Conservation (phyloP, 176 grass and related monocot genomes). For the Paspalum notatum region DNA sequence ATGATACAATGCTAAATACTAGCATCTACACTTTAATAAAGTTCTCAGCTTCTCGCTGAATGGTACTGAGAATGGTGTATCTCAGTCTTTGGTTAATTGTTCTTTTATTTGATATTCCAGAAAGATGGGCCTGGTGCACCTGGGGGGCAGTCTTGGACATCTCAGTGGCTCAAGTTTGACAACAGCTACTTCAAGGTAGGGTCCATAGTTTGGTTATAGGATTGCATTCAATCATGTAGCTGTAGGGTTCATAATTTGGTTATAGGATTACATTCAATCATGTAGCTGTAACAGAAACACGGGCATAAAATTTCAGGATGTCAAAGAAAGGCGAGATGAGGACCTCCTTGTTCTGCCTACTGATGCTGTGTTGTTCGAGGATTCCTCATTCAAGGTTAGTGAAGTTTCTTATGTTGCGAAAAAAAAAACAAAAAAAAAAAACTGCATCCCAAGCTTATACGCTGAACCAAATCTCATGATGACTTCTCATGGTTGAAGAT, state of each 20-base stretch:
- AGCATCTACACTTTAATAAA: slow-evolving; percentile 15
- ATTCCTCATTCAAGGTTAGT: slow-evolving; percentile 87
- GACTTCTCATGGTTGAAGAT: slow-evolving; percentile 45
- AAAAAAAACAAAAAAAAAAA: slow-evolving; percentile 14
- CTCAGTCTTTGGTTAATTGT: neutral
- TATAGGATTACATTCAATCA: slow-evolving; percentile 15
- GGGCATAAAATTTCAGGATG: slow-evolving; percentile 48
- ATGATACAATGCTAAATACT: neutral
- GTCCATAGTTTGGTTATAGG: neutral
- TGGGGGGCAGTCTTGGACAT: slow-evolving; percentile 95
- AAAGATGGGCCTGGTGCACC: slow-evolving; percentile 96
- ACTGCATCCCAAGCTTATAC: neutral
- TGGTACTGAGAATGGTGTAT: neutral
- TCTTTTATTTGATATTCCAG: slow-evolving; percentile 42
- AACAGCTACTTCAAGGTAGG: slow-evolving; percentile 94
- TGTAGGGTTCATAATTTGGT: slow-evolving; percentile 27
- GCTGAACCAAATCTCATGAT: slow-evolving; percentile 27
- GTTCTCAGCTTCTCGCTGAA: slow-evolving; percentile 7
- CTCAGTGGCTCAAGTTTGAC: slow-evolving; percentile 93
- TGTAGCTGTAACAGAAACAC: slow-evolving; percentile 19
- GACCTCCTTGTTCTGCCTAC: slow-evolving; percentile 90
- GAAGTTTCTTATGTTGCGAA: slow-evolving; percentile 11
- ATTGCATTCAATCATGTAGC: slow-evolving; percentile 14
- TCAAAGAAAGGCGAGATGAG: slow-evolving; percentile 71
- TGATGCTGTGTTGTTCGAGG: slow-evolving; percentile 87